phyloP scores from a whole-genome alignment of 768 basidiomycete species.

The Coprinopsis strossmayeri region DNA sequence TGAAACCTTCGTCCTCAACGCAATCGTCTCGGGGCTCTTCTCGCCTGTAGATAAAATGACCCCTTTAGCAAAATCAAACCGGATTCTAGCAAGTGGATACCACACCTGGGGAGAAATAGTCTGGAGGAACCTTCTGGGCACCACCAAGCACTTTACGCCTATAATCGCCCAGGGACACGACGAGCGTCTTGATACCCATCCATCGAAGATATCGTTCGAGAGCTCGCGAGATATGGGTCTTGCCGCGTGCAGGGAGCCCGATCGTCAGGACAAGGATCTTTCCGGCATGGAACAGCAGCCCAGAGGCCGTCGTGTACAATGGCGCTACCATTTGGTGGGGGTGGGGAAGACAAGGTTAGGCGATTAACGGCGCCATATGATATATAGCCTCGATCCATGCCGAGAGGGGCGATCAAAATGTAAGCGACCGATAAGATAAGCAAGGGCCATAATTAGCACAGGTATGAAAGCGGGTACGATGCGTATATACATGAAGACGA shows the following conservation, averaged over 20 bases:
- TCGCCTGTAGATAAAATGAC: conserved; percentile 48
- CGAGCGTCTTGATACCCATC: conserved; percentile 95
- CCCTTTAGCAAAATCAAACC: too few relatives aligned
- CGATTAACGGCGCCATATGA: background rate
- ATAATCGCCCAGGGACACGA: conserved; percentile 94
- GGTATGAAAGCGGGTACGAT: background rate
- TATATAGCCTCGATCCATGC: too few relatives aligned
- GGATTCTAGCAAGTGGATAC: too few relatives aligned
- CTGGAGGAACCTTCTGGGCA: conserved; percentile 79
- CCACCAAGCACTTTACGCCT: conserved; percentile 85
- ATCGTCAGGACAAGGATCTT: conserved; percentile 92
- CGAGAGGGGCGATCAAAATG: too few relatives aligned
- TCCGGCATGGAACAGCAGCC: conserved; percentile 85
- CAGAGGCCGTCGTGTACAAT: conserved; percentile 87
- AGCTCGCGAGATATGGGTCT: conserved; percentile 94
- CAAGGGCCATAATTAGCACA: conserved; percentile 2
- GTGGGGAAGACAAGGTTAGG: background rate
- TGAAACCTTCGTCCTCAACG: conserved; percentile 65
- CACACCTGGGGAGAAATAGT: conserved; percentile 85
- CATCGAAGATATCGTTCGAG: conserved; percentile 96
- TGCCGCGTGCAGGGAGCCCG: conserved; percentile 90
- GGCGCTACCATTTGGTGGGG: conserved; percentile 86
- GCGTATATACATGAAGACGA: too few relatives aligned
- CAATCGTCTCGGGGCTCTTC: conserved; percentile 76
- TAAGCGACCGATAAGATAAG: conserved; percentile 17